Conservation (phyloP, 2,329 filamentous ascomycete species). For the Pseudogymnoascus sp. region DNA sequence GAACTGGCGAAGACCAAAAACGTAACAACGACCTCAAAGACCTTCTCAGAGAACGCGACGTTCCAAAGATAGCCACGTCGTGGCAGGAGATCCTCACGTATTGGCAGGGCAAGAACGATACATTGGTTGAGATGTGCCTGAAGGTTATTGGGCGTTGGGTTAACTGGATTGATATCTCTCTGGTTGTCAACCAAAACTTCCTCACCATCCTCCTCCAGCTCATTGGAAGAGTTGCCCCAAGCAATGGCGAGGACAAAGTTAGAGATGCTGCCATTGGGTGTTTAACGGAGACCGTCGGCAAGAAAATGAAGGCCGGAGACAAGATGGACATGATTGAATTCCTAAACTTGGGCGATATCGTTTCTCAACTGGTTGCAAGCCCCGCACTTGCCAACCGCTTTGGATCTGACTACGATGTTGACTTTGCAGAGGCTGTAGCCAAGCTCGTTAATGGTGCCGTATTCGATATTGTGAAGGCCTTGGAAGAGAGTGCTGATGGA, state of each 20-base stretch:
- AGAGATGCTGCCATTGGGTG: conserved; percentile 89
- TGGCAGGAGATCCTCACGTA: conserved; percentile 86
- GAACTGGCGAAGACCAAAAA: conserved; percentile 71
- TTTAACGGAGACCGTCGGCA: conserved; percentile 89
- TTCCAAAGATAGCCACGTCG: conserved; percentile 76
- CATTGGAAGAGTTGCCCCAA: conserved; percentile 63
- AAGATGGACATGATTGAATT: conserved; percentile 93
- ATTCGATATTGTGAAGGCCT: conserved; percentile 75
- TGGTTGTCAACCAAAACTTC: conserved; percentile 86
- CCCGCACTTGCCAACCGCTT: conserved; percentile 72
- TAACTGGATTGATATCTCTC: conserved; percentile 94
- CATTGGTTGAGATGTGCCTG: conserved; percentile 77
- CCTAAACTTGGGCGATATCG: conserved; percentile 77
- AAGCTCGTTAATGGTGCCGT: conserved; percentile 90
- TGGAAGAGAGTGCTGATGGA: conserved; percentile 60
- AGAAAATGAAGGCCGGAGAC: conserved; percentile 93
- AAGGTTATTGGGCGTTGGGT: conserved; percentile 95
- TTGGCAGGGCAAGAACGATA: conserved; percentile 59
- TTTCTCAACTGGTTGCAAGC: conserved; percentile 77
- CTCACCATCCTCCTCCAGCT: conserved; percentile 78
- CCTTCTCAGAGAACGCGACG: conserved; percentile 75
- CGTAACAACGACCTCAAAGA: conserved; percentile 89
- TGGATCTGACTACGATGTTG: conserved; percentile 85
- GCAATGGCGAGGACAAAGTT: conserved; percentile 64
- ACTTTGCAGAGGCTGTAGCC: conserved; percentile 88